Percentiles rank a stretch among this genome's conserved stretches.
These are phyloP conservation scores for Colletotrichum spinosum DNA, from an alignment of 2,329 filamentous ascomycete species.

Conservation along the genomic window DNA sequence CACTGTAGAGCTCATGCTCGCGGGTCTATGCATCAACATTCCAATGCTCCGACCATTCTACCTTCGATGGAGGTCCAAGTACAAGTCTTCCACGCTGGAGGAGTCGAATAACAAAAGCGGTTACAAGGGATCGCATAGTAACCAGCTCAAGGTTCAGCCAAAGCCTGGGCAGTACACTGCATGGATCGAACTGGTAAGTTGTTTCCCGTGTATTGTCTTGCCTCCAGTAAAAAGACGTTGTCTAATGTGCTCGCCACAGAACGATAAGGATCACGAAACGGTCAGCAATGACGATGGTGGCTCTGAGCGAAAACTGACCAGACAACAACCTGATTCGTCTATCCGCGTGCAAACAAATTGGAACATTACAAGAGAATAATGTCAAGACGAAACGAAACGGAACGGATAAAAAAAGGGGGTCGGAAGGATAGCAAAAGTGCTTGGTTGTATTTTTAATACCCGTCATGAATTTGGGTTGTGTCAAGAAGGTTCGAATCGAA, in stretches of 20 bases:
- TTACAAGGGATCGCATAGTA: slow-evolving; percentile 24
- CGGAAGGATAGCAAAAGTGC: too few species aligned
- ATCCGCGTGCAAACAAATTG: slow-evolving; percentile 40
- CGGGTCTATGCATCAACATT: slow-evolving; percentile 55
- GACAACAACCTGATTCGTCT: slow-evolving; percentile 18
- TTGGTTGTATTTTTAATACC: too few species aligned
- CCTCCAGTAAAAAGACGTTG: too few species aligned
- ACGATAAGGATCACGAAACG: slow-evolving; percentile 40
- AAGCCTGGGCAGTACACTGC: slow-evolving; percentile 26
- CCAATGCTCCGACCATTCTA: slow-evolving; percentile 55
- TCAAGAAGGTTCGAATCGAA: too few species aligned
- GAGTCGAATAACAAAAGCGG: slow-evolving; percentile 40
- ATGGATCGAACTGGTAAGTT: slow-evolving; percentile 37
- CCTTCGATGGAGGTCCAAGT: slow-evolving; percentile 46
- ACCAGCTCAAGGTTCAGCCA: slow-evolving; percentile 16
- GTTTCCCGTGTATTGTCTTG: too few species aligned
- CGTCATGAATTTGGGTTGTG: too few species aligned
- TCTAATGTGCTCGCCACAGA: background rate
- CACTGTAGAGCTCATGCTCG: slow-evolving; percentile 53
- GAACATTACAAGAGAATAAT: slow-evolving; percentile 25
- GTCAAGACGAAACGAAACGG: background rate
- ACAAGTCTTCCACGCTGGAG: slow-evolving; percentile 45
- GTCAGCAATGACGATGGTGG: slow-evolving; percentile 40
- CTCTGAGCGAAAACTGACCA: slow-evolving; percentile 41
- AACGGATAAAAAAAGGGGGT: background rate